A percentile compares a stretch with the other conserved stretches of the same genome.
Evolutionary conservation across 2,329 filamentous ascomycete genomes (phyloP).

Genomic region (Aureobasidium sp.): DNA sequence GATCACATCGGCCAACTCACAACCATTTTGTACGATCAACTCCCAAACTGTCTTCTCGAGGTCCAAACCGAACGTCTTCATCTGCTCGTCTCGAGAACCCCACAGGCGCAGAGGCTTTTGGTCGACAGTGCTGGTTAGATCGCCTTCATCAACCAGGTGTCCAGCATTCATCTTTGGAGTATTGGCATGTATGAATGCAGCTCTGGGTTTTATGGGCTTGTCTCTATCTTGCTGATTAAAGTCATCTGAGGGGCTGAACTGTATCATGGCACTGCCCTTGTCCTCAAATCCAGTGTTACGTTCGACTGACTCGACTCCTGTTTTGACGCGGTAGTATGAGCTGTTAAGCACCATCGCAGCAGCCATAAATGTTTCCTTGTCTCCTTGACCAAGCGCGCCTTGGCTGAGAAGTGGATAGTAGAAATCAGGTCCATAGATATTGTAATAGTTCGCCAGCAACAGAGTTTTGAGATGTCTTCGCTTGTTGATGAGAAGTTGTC

Average conservation of each 20-base stretch:
- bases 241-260: slow-evolving; percentile 11
- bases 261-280: slow-evolving; percentile 15
- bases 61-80: slow-evolving; percentile 18
- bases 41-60: slow-evolving; percentile 19
- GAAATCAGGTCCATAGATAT: slow-evolving; percentile 35
- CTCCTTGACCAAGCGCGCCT: slow-evolving; percentile 39
- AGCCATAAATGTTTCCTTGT: slow-evolving; percentile 43
- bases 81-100: slow-evolving; percentile 17
- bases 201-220: slow-evolving; percentile 3
- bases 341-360: slow-evolving; percentile 33
- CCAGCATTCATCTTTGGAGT: slow-evolving; percentile 25
- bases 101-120: slow-evolving; percentile 17
- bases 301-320: slow-evolving; percentile 13
- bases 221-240: slow-evolving; percentile 2
- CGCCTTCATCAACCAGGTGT: slow-evolving; percentile 21
- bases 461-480: slow-evolving; percentile 32
- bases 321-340: slow-evolving; percentile 32
- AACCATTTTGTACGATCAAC: slow-evolving; percentile 17
- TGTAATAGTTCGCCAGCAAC: slow-evolving; percentile 41
- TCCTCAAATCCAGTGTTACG: slow-evolving; percentile 1
- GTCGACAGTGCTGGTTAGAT: slow-evolving; percentile 14
- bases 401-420: slow-evolving; percentile 40
- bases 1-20: slow-evolving; percentile 15
- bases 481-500: slow-evolving; percentile 40
- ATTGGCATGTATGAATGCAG: slow-evolving; percentile 22